Conservation (phyloP, 805 yeast genomes). For the Tetrapisispora pingtungensis region DNA sequence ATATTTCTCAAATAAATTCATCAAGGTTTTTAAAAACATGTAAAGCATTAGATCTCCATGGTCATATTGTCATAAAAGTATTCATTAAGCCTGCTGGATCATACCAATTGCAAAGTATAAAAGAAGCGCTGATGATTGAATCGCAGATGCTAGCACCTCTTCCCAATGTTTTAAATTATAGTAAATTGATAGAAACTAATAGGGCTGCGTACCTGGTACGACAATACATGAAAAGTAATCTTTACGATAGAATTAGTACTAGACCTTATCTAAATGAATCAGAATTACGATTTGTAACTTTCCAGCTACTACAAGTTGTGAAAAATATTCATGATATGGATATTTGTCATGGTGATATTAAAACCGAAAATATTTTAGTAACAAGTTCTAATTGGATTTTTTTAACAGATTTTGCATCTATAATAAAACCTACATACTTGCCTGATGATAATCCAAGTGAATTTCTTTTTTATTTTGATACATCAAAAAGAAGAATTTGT, state of each 20-base stretch:
- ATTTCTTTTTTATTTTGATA: slow-evolving; percentile 85
- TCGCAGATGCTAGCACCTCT: slow-evolving; percentile 34
- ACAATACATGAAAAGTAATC: slow-evolving; percentile 65
- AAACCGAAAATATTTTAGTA: slow-evolving; percentile 78
- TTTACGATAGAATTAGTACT: slow-evolving; percentile 80
- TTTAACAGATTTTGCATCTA: slow-evolving; percentile 69
- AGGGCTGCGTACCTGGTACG: slow-evolving; percentile 86
- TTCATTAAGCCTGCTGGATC: slow-evolving; percentile 57
- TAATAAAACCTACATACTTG: slow-evolving; percentile 67
- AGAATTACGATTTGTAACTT: slow-evolving; percentile 78
- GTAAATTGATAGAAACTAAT: slow-evolving; percentile 71
- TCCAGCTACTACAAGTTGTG: slow-evolving; percentile 62
- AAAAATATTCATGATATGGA: slow-evolving; percentile 50
- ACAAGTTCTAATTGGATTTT: slow-evolving; percentile 85
- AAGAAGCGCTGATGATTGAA: slow-evolving; percentile 30
- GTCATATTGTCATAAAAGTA: slow-evolving; percentile 67
- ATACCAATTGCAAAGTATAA: slow-evolving; percentile 14
- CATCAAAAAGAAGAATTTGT: slow-evolving; percentile 76
- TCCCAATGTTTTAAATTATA: slow-evolving; percentile 62
- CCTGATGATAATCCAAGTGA: slow-evolving; percentile 93
- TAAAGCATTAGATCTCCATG: slow-evolving; percentile 64
- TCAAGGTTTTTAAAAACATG: slow-evolving; percentile 81
- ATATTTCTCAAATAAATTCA: slow-evolving; percentile 63
- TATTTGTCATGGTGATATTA: slow-evolving; percentile 82
- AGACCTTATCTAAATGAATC: slow-evolving; percentile 76